Evolutionary conservation across 2,329 filamentous ascomycete genomes (phyloP), one percentile per base, ranked within the genome.

Genomic region (Hypoxylon sp.): DNA sequence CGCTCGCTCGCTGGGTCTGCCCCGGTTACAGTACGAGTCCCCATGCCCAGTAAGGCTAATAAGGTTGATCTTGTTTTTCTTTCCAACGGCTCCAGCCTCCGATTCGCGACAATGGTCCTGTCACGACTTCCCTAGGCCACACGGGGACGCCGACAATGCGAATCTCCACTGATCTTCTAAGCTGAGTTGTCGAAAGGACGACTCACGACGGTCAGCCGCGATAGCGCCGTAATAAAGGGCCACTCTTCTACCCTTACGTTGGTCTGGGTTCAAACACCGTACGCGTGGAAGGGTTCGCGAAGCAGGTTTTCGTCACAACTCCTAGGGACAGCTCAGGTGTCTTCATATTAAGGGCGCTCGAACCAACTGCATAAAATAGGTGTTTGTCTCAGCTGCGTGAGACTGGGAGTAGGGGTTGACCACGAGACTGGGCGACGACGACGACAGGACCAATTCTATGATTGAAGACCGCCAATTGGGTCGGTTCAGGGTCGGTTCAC

Each of bases 111-210:
- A 28, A 32, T 43, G 17, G 17, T 9, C 14, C 50, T 21, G 10
- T 46, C 5, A 30, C 9, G 13, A 21, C 49, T 41, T 17, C 41
- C 43, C 30, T 30, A 32, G 60, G 41, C 32, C 32, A 5, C 34
- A 25, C 60, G 53, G 55, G 14, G 41, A 48, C 17, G 41, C 60
- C 56, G 65, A 58, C 32, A 19, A 60, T 56, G 30, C 23, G 21
- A 30, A 30, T 56, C 55, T 48, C 60, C 65, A 67, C 64, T 51
- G 49, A 60, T 60, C 59, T 63, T 59, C 58, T 62, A 59, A 67
- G 63, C 63, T 62, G 63, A 67, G 59, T 41, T 55, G 58, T 30
- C 32, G 43, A 56, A 6, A 51, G 36, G 48, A 45, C 30, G 36
- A 48, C 32, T 58, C 51, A 30, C 46, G 45, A 51, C 14, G 46